Percentiles rank a stretch among this genome's conserved stretches.
Conservation (phyloP, 176 grass and related monocot species). For the Rhynchospora tenuis region DNA sequence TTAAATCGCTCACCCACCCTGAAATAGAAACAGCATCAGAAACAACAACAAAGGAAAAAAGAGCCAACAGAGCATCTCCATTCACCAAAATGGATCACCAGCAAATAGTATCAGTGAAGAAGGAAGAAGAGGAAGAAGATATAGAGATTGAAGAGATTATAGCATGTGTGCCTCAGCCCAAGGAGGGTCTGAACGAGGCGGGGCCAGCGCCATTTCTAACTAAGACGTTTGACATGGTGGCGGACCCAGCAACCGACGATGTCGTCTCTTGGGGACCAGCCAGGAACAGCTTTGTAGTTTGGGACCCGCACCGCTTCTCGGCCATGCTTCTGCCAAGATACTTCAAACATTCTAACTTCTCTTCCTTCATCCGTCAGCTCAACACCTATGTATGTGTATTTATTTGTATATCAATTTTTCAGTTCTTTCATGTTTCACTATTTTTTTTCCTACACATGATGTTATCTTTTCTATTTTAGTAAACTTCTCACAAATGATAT, state of each 20-base stretch:
- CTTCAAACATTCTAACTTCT: slow-evolving; percentile 18
- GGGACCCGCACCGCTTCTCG: slow-evolving; percentile 7
- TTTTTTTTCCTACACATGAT: no score
- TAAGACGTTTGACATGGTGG: slow-evolving; percentile 1
- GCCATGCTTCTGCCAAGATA: slow-evolving; percentile 1
- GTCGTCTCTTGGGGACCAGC: not conserved
- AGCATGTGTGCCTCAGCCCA: not conserved
- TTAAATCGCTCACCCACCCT: not conserved
- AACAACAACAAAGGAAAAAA: not conserved
- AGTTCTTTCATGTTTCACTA: not conserved
- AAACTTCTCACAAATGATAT: not conserved
- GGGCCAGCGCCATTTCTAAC: not conserved
- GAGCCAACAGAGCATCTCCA: not conserved
- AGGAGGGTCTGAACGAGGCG: not conserved
- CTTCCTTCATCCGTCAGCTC: slow-evolving; percentile 16
- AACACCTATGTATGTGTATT: slow-evolving; percentile 8
- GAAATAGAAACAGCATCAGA: not conserved
- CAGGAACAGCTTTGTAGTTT: slow-evolving; percentile 9
- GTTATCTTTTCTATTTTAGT: not conserved
- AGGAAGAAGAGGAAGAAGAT: slow-evolving; percentile 2
- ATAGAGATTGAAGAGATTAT: slow-evolving; percentile 3
- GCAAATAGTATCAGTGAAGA: not conserved
- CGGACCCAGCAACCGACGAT: not conserved
- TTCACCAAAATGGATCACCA: not conserved
- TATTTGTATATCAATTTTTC: not conserved